Base-by-base conservation (phyloP, 768 basidiomycete genomes). In the Dentipellis fragilis region DNA sequence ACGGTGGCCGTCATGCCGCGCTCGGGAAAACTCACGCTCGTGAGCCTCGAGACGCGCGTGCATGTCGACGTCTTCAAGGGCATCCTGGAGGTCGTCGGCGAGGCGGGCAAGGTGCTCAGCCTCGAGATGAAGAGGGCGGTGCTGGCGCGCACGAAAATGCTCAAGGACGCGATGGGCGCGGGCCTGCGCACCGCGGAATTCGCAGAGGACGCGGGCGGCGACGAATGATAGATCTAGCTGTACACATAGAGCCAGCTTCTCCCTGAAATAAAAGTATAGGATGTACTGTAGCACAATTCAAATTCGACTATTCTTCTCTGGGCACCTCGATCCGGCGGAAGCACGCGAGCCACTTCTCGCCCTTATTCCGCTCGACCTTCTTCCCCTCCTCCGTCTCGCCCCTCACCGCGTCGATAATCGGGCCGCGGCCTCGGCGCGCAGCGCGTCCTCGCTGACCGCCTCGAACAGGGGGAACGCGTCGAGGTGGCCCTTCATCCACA, bases 401-500 rank as follows among this genome's bases (percentile, higher is more conserved):
- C 68, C 85, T 85, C 16, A 95, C 84, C 2, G 85, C 89, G 60
- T 90, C 88, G n/a, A 94, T 66, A 49, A 93, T 81, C 0, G 80
- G 75, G 2, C 87, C 88, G 61, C 85, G 82, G 16, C 89, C 59
- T 87, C 80, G 10, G 74, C 72, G n/a, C 87, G 80, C 17, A 97
- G 75, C 22, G 81, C 79, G 34, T 84, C 80, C 63, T 91, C 88
- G 49, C 81, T 81, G 57, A 95, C 77, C 35, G 76, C 74, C 60
- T 92, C 81, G 68, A 99, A 98, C 12, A 95, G 73, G 0, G 94
- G 94, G 66, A 93, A 95, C 1, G 75, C 78, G 47, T 81, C 80
- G n/a, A 98, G 75, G 72, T 98, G 94, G 4, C 80, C 73, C 53
- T 80, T 84, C 92, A 97, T 97, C 96, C 96, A 99, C 55, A 87